phyloP scores from a whole-genome alignment of 371 early-diverging fungal genomes.

The Rhizomucor pusillus region DNA sequence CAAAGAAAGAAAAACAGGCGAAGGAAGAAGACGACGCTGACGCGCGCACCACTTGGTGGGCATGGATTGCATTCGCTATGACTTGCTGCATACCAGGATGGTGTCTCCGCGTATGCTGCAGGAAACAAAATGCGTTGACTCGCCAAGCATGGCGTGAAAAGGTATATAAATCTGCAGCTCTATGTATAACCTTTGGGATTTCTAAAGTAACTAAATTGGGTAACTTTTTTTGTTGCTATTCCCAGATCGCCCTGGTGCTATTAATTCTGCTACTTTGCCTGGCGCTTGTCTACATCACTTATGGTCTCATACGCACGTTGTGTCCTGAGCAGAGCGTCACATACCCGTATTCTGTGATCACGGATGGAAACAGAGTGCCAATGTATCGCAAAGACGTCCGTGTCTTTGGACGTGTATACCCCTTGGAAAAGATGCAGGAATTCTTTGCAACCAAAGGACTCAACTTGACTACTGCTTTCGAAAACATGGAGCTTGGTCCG shows the following conservation, averaged over 20 bases:
- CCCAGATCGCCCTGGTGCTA: constrained; percentile 65
- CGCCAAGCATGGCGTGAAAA: constrained; percentile 75
- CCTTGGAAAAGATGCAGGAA: constrained; percentile 29
- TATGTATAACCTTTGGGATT: background rate
- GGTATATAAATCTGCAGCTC: constrained; percentile 21
- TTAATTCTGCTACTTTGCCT: constrained; percentile 62
- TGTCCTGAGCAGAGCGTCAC: constrained; percentile 32
- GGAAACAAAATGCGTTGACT: constrained; percentile 37
- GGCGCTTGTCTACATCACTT: constrained; percentile 65
- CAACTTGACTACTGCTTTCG: constrained; percentile 42
- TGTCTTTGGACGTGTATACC: constrained; percentile 48
- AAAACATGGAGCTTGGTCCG: constrained; percentile 43
- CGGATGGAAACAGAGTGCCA: constrained; percentile 25
- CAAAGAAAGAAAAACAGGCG: constrained; percentile 5
- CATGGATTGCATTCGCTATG: constrained; percentile 45
- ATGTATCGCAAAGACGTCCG: constrained; percentile 36
- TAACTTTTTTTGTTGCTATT: constrained; percentile 25
- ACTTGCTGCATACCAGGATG: constrained; percentile 58
- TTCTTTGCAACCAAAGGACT: constrained; percentile 35
- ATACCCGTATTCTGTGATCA: constrained; percentile 26
- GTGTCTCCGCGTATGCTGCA: constrained; percentile 45
- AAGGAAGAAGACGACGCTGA: constrained; percentile 36
- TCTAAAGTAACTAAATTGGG: constrained; percentile 1
- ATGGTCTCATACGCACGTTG: constrained; percentile 51
- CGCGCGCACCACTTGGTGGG: constrained; percentile 50